Conservation (phyloP, 345 rosid genomes). For the Rhizophora mangle region DNA sequence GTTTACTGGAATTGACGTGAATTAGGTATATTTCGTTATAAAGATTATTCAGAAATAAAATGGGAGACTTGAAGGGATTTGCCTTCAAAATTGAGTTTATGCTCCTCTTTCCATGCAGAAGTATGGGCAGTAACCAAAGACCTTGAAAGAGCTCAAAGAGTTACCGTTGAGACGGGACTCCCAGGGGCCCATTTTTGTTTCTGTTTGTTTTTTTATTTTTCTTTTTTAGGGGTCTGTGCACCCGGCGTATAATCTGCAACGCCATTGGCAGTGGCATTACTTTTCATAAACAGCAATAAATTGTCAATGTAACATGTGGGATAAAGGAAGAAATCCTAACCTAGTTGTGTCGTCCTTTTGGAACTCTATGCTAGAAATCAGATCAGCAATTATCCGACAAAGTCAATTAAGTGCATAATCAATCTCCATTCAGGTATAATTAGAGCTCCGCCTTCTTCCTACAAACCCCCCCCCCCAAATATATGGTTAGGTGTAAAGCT, state of each 20-base stretch:
- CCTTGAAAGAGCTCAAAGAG: no score
- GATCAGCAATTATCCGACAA: neutral
- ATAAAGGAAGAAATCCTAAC: neutral
- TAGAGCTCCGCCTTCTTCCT: neutral
- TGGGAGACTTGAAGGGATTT: no score
- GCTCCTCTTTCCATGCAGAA: no score
- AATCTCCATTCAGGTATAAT: neutral
- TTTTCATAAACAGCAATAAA: neutral
- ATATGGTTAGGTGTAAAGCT: neutral
- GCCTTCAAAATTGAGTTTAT: no score
- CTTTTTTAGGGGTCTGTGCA: no score
- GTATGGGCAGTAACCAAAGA: no score
- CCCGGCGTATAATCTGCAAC: neutral
- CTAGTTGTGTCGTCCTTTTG: neutral
- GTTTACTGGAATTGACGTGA: no score
- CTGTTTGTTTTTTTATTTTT: no score
- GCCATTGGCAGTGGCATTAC: neutral
- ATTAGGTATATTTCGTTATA: no score
- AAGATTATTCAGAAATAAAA: no score
- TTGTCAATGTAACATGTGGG: neutral
- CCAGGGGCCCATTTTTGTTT: no score
- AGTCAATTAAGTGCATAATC: neutral
- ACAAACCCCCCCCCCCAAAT: neutral
- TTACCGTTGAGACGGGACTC: no score
- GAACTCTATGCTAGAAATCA: conserved; percentile 20